A percentile compares a stretch with the other conserved stretches of the same genome.
These are phyloP conservation scores for Irineochytrium annulatum DNA, from an alignment of 192 early-diverging fungal genomes.

Conservation along the genomic window DNA sequence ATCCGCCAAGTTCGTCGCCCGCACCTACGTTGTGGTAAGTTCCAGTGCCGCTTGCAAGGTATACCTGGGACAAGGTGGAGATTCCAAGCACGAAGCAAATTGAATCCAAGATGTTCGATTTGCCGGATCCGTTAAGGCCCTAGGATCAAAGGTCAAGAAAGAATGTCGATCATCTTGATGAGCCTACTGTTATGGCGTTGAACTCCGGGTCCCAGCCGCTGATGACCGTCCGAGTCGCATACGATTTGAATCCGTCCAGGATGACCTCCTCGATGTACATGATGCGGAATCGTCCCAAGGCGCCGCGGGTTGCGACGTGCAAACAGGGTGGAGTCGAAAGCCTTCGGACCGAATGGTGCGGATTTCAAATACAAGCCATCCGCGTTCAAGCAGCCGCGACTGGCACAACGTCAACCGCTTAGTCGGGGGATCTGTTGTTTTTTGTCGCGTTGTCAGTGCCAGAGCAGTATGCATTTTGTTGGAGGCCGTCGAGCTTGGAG, in stretches of 20 bases:
- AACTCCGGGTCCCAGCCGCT: conserved; percentile 97
- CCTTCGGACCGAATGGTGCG: no score
- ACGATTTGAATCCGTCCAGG: conserved; percentile 99
- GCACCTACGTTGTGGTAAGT: conserved; percentile 50
- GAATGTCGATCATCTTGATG: no score
- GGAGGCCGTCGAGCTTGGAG: no score
- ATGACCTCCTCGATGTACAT: conserved; percentile 95
- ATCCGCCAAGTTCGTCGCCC: conserved; percentile 90
- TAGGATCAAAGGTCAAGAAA: neutral
- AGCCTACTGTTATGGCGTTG: conserved; percentile 81
- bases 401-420: no score
- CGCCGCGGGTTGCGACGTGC: no score
- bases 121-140: conserved; percentile 95
- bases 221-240: conserved; percentile 91
- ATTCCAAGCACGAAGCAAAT: conserved; percentile 99
- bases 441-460: no score
- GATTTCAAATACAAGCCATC: no score
- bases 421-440: no score
- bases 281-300: no score
- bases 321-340: no score
- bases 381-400: no score
- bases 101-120: conserved; percentile 97
- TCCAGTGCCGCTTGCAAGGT: neutral
- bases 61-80: conserved; percentile 83
- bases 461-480: no score